Conservation (phyloP, 2,329 filamentous ascomycete genomes). For the Ophiosphaerella herpotricha region DNA sequence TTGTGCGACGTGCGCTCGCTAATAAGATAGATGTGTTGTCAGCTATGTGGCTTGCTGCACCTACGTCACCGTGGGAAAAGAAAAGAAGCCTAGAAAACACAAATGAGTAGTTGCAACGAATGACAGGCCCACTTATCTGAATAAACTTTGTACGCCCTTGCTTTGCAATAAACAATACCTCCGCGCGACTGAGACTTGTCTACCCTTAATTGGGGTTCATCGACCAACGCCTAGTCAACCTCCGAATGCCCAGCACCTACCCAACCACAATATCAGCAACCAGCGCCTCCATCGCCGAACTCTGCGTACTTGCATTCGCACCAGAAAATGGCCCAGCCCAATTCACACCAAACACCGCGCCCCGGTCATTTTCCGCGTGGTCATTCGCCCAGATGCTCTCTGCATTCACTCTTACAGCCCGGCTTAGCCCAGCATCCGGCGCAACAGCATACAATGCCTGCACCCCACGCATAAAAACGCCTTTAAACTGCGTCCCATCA, state of each 20-base stretch:
- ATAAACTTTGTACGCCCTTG: background rate
- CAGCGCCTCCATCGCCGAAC: constrained; percentile 68
- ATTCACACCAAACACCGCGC: constrained; percentile 61
- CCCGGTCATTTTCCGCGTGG: constrained; percentile 54
- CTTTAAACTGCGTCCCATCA: constrained; percentile 70
- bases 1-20: background rate
- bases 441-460: constrained; percentile 60
- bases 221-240: too few relatives aligned
- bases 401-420: constrained; percentile 66
- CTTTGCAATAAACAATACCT: background rate
- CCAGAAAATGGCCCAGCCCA: constrained; percentile 65
- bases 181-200: too few relatives aligned
- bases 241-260: background rate
- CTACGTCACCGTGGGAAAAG: background rate
- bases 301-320: constrained; percentile 64
- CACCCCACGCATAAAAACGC: constrained; percentile 70
- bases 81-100: background rate
- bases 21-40: background rate
- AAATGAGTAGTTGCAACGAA: background rate
- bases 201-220: too few relatives aligned
- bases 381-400: constrained; percentile 67
- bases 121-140: background rate
- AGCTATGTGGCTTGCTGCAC: background rate
- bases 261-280: constrained; percentile 58
- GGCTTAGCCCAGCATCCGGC: constrained; percentile 55